These are phyloP conservation scores for Pichia sp. DNA, from an alignment of 1,139 yeast genomes.

Conservation along the genomic window DNA sequence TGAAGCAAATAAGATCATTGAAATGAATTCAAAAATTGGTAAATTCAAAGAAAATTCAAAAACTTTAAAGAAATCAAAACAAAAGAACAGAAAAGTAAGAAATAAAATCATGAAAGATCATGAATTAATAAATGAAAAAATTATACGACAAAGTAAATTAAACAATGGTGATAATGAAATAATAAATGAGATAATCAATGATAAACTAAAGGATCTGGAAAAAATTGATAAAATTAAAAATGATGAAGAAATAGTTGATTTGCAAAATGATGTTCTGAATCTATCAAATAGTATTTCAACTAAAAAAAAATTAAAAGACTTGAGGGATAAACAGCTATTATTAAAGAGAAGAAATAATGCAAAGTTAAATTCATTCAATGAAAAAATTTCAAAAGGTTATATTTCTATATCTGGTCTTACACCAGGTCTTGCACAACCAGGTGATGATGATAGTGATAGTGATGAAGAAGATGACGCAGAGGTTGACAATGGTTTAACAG, in stretches of 20 bases:
- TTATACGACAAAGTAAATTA: slow-evolving; percentile 46
- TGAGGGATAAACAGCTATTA: slow-evolving; percentile 7
- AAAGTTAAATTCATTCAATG: slow-evolving; percentile 32
- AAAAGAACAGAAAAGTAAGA: slow-evolving; percentile 11
- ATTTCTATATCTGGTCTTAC: slow-evolving; percentile 65
- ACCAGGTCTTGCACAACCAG: slow-evolving; percentile 91
- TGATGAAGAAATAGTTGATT: slow-evolving; percentile 34
- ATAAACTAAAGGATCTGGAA: slow-evolving; percentile 42
- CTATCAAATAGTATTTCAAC: slow-evolving; percentile 6
- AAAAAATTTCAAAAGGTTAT: slow-evolving; percentile 39
- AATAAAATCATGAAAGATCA: slow-evolving; percentile 35
- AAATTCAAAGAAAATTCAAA: slow-evolving; percentile 7
- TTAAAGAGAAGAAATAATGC: slow-evolving; percentile 25
- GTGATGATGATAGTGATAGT: slow-evolving; percentile 36
- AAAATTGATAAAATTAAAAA: slow-evolving; percentile 38
- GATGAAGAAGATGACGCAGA: slow-evolving; percentile 16
- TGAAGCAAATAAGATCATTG: slow-evolving; percentile 11
- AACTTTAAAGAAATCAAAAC: slow-evolving; percentile 9
- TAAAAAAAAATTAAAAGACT: slow-evolving; percentile 5
- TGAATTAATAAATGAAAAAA: slow-evolving; percentile 34
- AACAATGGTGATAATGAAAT: slow-evolving; percentile 34
- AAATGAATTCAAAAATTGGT: slow-evolving; percentile 7
- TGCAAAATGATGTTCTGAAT: slow-evolving; percentile 18
- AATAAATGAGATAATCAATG: slow-evolving; percentile 42
- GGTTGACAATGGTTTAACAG: slow-evolving; percentile 8